These are phyloP conservation scores for Clavulina sp. DNA, from an alignment of 768 basidiomycete genomes.

Conservation along the genomic window DNA sequence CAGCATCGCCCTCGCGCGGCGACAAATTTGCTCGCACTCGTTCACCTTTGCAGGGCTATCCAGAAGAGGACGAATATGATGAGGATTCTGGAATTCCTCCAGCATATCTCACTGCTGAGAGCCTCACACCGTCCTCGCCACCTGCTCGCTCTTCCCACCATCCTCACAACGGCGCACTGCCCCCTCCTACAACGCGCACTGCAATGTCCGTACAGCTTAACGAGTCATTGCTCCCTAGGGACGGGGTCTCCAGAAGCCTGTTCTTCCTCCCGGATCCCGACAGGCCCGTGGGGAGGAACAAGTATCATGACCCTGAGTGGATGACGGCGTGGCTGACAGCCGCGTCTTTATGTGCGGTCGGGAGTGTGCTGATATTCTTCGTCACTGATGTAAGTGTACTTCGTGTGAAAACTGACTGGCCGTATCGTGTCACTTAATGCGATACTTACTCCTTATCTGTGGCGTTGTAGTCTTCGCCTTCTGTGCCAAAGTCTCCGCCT, in stretches of 20 bases:
- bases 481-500: constrained; percentile 17
- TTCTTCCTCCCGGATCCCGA: constrained; percentile 67
- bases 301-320: constrained; percentile 59
- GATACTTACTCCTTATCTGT: constrained; percentile 14
- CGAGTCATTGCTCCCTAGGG: constrained; percentile 60
- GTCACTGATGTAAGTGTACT: constrained; percentile 23
- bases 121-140: constrained; percentile 21
- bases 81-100: constrained; percentile 22
- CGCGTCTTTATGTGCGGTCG: constrained; percentile 41
- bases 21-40: constrained; percentile 24
- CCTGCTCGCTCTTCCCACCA: constrained; percentile 6
- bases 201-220: constrained; percentile 26
- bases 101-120: constrained; percentile 28
- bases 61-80: too few relatives aligned
- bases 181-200: constrained; percentile 19
- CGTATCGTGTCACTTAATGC: constrained; percentile 13
- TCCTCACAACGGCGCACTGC: constrained; percentile 4
- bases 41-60: too few relatives aligned
- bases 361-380: constrained; percentile 48
- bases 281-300: constrained; percentile 43
- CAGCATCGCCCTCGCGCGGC: not conserved
- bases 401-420: constrained; percentile 9
- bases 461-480: constrained; percentile 12
- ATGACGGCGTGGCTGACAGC: constrained; percentile 47
- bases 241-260: constrained; percentile 42